Base-by-base conservation (phyloP, 805 yeast genomes). In the Kodamaea lidongshanica region DNA sequence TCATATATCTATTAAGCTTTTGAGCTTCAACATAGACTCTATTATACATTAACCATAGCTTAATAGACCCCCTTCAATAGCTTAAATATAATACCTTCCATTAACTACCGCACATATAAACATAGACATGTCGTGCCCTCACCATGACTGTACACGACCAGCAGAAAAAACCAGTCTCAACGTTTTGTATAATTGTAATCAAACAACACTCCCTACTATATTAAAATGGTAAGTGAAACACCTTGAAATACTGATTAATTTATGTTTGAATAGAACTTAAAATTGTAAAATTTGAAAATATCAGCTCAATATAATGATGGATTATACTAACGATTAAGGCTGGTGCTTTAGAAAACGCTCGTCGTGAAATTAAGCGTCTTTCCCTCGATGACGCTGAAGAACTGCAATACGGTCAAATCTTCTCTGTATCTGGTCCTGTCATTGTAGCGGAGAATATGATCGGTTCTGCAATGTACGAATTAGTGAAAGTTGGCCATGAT, bases 381-480 rank as follows among this genome's bases (percentile, higher is more conserved):
- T 77, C 92, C 19, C 63, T 89, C 41, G 89, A 84, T 50, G 69
- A 60, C 42, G 67, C 66, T 32, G 70, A 64, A 18, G 96, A 89
- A 61, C 71, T 81, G 33, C 79, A 78, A 43, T 85, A 84, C 58
- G 98, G 95, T 34, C 78, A 72, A 45, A 83, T 92, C 50, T 88
- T 77, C 66, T 86, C 96, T 18, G 96, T 92, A 28, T 88, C 97
- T 12, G 98, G 98, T 52, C 97, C 98, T 16, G 99, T 92, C 48
- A 82, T 92, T 32, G 79, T 92, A 28, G 98, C 98, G 28, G 97
- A 92, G 64, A 82, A 92, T 68, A 87, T 92, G 97, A 84, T 88
- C 64, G 99, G 99, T 41, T 86, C 96, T 76, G 96, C 97, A 50
- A 92, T 92, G 99, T 89, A 92, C 73, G 99, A 92, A 60, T 73